phyloP scores from a whole-genome alignment of 345 rosid genomes.

The Adansonia digitata region DNA sequence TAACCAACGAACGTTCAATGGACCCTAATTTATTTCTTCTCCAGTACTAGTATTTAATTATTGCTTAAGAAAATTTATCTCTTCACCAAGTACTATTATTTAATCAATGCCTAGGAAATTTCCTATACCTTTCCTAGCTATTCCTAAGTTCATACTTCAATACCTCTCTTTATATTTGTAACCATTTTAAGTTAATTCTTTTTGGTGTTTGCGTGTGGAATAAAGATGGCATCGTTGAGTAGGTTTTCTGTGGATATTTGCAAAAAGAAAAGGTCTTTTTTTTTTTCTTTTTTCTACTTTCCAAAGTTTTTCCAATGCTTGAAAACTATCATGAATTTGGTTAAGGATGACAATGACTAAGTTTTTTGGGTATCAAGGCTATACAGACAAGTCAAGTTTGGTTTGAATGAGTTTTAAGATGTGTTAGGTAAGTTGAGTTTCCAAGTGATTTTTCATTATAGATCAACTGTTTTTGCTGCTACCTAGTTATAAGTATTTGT shows the following conservation, averaged over 20 bases:
- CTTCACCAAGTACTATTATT: no score
- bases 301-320: neutral
- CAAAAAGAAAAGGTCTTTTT: neutral
- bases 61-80: no score
- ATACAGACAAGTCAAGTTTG: no score
- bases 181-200: neutral
- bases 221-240: neutral
- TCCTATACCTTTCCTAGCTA: neutral
- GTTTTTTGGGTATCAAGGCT: neutral
- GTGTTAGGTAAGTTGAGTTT: no score
- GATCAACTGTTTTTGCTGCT: no score
- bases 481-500: no score
- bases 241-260: neutral
- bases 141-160: neutral
- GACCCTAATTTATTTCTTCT: no score
- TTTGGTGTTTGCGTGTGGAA: neutral
- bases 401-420: no score
- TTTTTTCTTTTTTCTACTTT: neutral
- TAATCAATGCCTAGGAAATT: neutral
- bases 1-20: no score
- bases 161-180: no score
- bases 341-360: neutral
- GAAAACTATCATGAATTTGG: neutral
- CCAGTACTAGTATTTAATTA: no score
- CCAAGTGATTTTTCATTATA: no score